Conservation (phyloP, 148 eudicot species). For the Rhododendron mucronatum region DNA sequence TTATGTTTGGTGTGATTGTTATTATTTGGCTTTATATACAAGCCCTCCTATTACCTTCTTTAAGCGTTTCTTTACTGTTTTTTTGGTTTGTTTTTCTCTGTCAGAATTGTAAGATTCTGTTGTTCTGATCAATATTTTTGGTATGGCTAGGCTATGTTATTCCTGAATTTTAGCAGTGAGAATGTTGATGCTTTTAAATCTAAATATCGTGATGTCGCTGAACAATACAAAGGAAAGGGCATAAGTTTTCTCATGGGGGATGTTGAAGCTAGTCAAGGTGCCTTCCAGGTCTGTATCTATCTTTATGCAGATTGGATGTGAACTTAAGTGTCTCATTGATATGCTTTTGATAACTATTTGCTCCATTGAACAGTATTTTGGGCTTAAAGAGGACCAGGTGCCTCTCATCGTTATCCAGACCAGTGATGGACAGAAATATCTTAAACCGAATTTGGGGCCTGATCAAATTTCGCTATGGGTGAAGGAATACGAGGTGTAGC, state of each 20-base stretch:
- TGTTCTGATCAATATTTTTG: not conserved
- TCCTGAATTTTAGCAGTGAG: conserved; percentile 65
- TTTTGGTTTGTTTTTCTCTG: not conserved
- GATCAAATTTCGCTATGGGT: conserved; percentile 73
- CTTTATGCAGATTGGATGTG: not conserved
- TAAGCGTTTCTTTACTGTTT: too few species aligned
- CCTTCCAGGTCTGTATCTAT: conserved; percentile 62
- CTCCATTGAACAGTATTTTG: conserved; percentile 61
- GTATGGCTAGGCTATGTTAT: conserved; percentile 71
- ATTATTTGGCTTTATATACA: not conserved
- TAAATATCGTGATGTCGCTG: conserved; percentile 68
- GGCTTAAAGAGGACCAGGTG: conserved; percentile 70
- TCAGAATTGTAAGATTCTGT: not conserved
- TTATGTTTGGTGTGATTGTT: not conserved
- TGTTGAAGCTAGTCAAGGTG: conserved; percentile 75
- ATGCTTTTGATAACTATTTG: conserved; percentile 2
- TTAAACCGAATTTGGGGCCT: conserved; percentile 66
- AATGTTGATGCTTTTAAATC: conserved; percentile 55
- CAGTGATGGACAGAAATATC: conserved; percentile 72
- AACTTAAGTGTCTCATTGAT: not conserved
- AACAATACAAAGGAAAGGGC: conserved; percentile 65
- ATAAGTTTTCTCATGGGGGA: conserved; percentile 83
- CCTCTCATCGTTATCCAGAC: conserved; percentile 78
- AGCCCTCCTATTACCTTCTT: not conserved
- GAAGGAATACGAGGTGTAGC: conserved; percentile 77